These are phyloP conservation scores for Pyronema omphalodes DNA, from an alignment of 495 filamentous ascomycete species.

Conservation along the genomic window DNA sequence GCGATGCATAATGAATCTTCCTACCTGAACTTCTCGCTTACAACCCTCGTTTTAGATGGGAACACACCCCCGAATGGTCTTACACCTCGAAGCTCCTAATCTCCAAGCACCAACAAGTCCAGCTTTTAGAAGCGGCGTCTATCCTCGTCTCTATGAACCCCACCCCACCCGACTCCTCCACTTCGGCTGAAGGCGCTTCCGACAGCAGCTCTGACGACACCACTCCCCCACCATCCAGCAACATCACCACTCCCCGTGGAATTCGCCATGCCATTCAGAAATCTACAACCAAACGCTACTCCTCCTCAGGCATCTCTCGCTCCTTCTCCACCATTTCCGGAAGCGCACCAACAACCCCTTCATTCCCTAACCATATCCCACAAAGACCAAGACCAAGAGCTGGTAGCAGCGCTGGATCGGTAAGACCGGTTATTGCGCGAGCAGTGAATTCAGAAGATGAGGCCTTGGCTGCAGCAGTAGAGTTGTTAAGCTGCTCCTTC, in stretches of 20 bases:
- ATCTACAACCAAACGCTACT: conserved; percentile 15
- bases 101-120: conserved; percentile 98
- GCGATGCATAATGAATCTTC: no score
- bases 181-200: conserved; percentile 16
- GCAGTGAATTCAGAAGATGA: conserved; percentile 43
- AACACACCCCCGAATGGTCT: conserved; percentile 96
- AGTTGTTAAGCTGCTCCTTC: conserved; percentile 77
- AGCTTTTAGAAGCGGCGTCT: conserved; percentile 86
- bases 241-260: conserved; percentile 18
- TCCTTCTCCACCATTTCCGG: conserved; percentile 13
- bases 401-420: conserved; percentile 28
- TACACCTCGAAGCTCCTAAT: conserved; percentile 95
- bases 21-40: no score
- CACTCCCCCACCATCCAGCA: conserved; percentile 41
- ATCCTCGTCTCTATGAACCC: conserved; percentile 85
- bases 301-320: conserved; percentile 19
- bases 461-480: conserved; percentile 71
- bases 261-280: conserved; percentile 21
- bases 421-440: conserved; percentile 12
- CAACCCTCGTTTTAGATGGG: conserved; percentile 48
- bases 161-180: conserved; percentile 34
- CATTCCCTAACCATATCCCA: conserved; percentile 16
- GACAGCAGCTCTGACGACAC: conserved; percentile 45
- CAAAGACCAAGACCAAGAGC: conserved; percentile 26
- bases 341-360: conserved; percentile 23